Conservation (phyloP, 345 rosid species). For the Passiflora organensis region DNA sequence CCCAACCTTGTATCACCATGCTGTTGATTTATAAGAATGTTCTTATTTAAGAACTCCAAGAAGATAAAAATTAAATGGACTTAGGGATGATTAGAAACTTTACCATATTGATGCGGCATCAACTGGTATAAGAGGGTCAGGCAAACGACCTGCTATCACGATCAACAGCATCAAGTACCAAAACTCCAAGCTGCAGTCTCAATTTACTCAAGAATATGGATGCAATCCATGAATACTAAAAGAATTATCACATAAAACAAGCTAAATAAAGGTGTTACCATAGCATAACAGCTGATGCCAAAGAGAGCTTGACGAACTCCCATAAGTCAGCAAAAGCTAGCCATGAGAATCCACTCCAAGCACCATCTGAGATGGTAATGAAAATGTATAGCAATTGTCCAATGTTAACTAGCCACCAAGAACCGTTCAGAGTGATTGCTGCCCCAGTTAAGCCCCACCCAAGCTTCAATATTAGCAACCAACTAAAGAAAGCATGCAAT, state of each 20-base stretch:
- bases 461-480: slow-evolving; percentile 73
- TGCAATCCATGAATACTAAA: not conserved
- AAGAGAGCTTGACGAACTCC: slow-evolving; percentile 78
- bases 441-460: slow-evolving; percentile 83
- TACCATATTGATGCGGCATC: slow-evolving; percentile 95
- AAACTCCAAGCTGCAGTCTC: slow-evolving; percentile 75
- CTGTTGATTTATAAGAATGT: slow-evolving; percentile 25
- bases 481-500: slow-evolving; percentile 58
- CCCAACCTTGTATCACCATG: slow-evolving; percentile 54
- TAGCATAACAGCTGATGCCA: slow-evolving; percentile 89
- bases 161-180: slow-evolving; percentile 84
- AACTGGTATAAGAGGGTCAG: slow-evolving; percentile 70
- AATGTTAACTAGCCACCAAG: slow-evolving; percentile 82
- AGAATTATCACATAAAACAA: not conserved
- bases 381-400: slow-evolving; percentile 69
- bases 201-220: not conserved
- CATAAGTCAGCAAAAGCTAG: slow-evolving; percentile 72
- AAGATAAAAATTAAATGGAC: not conserved
- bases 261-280: slow-evolving; percentile 38
- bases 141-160: slow-evolving; percentile 71
- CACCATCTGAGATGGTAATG: slow-evolving; percentile 81
- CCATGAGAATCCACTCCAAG: slow-evolving; percentile 89
- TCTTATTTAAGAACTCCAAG: not conserved
- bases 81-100: not conserved
- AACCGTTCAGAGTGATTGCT: slow-evolving; percentile 67